phyloP scores from a whole-genome alignment of 108 stramenopile genomes.

The Pseudonitzschia multistriata region DNA sequence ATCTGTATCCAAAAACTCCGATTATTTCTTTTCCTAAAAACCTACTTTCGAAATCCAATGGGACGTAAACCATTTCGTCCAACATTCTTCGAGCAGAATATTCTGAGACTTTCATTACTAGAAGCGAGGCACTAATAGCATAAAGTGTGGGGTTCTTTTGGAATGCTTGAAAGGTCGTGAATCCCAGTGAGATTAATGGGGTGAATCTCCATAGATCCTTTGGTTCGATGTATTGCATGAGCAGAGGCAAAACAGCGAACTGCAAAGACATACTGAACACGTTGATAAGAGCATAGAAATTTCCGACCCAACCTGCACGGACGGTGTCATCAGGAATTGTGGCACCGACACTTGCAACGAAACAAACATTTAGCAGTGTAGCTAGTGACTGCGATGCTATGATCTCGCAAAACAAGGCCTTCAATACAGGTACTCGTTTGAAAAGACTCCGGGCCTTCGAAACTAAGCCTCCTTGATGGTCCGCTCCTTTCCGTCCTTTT shows the following conservation, averaged over 20 bases:
- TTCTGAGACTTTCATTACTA: constrained; percentile 82
- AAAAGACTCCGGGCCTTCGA: constrained; percentile 57
- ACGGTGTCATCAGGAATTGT: constrained; percentile 63
- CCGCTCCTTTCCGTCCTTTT: constrained; percentile 12
- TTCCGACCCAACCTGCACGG: constrained; percentile 83
- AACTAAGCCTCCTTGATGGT: constrained; percentile 39
- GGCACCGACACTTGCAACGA: constrained; percentile 58
- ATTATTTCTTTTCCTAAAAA: constrained; percentile 87
- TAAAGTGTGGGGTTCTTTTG: constrained; percentile 63
- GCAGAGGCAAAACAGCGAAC: constrained; percentile 61
- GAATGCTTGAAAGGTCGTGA: constrained; percentile 40
- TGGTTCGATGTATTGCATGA: constrained; percentile 63
- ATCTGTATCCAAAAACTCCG: constrained; percentile 84
- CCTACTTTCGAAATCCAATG: constrained; percentile 82
- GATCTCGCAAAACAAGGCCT: constrained; percentile 76
- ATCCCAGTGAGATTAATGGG: constrained; percentile 54
- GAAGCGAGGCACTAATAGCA: constrained; percentile 58
- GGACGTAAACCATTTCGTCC: constrained; percentile 88
- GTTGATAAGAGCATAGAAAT: constrained; percentile 77
- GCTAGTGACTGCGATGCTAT: constrained; percentile 81
- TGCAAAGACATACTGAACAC: constrained; percentile 69
- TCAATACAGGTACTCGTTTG: constrained; percentile 66
- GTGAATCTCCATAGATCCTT: constrained; percentile 64
- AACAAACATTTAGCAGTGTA: constrained; percentile 73
- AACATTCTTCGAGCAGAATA: constrained; percentile 83